A percentile compares a stretch with the other conserved stretches of the same genome.
phyloP scores from a whole-genome alignment of 2,329 filamentous ascomycete species.

The Emmonsiellopsis sp. region DNA sequence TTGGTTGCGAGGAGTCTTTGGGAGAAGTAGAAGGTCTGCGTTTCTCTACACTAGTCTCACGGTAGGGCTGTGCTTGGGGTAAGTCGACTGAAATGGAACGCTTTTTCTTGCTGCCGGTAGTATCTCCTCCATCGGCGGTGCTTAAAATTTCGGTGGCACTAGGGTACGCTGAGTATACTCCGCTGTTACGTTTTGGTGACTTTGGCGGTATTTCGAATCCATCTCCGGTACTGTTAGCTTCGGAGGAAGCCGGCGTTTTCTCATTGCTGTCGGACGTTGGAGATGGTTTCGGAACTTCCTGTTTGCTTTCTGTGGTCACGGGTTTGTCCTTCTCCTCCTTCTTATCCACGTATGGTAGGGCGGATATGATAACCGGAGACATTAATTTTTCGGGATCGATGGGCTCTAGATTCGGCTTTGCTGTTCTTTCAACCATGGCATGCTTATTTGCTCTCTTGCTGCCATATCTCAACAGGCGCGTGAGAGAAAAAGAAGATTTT shows the following conservation, averaged over 20 bases:
- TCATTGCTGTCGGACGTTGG: background rate
- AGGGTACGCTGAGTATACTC: background rate
- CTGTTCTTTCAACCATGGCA: background rate
- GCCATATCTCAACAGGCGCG: conserved; percentile 5
- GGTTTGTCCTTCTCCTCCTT: no score
- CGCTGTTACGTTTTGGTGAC: conserved; percentile 1
- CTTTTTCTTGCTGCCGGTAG: background rate
- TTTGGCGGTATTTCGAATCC: conserved; percentile 1
- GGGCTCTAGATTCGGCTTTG: background rate
- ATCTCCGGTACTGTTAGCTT: background rate
- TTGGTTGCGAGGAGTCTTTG: background rate
- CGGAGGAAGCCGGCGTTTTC: background rate
- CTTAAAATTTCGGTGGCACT: background rate
- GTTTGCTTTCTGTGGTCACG: no score
- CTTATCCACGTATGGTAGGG: no score
- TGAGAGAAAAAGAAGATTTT: conserved; percentile 5
- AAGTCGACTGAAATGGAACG: conserved; percentile 1
- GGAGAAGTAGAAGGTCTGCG: background rate
- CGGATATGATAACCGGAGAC: background rate
- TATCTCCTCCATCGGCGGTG: background rate
- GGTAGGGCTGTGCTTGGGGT: background rate
- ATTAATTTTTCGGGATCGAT: background rate
- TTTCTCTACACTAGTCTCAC: background rate
- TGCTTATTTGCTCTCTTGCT: conserved; percentile 4
- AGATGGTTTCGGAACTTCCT: background rate